These are phyloP conservation scores for Geranium rotundifolium DNA, from an alignment of 345 rosid species.

Conservation along the genomic window DNA sequence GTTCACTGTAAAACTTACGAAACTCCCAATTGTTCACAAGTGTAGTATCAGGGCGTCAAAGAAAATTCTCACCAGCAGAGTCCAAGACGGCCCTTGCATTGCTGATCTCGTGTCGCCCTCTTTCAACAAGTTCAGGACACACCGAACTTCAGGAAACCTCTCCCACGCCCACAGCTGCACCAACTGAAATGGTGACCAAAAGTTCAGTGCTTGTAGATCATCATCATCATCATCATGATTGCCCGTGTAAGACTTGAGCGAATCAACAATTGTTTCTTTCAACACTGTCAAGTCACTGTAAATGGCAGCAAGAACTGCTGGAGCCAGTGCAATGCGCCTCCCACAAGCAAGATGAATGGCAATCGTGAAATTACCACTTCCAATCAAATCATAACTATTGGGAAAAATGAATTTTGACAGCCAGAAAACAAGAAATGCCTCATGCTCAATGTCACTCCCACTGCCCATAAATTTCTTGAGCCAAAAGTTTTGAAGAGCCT, in stretches of 20 bases:
- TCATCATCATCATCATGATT: no score
- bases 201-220: no score
- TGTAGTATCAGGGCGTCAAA: slow-evolving; percentile 38
- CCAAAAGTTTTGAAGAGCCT: slow-evolving; percentile 21
- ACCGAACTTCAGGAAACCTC: slow-evolving; percentile 21
- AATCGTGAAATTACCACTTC: slow-evolving; percentile 20
- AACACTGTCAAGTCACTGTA: slow-evolving; percentile 29
- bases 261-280: slow-evolving; percentile 17
- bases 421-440: slow-evolving; percentile 46
- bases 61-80: slow-evolving; percentile 19
- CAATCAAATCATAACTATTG: background rate
- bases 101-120: slow-evolving; percentile 17
- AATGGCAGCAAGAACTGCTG: slow-evolving; percentile 42
- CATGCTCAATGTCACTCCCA: slow-evolving; percentile 45
- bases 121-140: slow-evolving; percentile 11
- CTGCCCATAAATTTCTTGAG: slow-evolving; percentile 25
- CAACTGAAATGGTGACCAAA: slow-evolving; percentile 21
- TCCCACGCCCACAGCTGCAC: slow-evolving; percentile 36
- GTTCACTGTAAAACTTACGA: slow-evolving; percentile 18
- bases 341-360: slow-evolving; percentile 42
- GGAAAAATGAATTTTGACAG: slow-evolving; percentile 37
- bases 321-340: slow-evolving; percentile 33
- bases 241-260: no score
- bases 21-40: slow-evolving; percentile 10
- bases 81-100: slow-evolving; percentile 13